A percentile compares a stretch with the other conserved stretches of the same genome.
Evolutionary conservation across 176 grass and related monocot species (phyloP).

Genomic region (Canna indica): DNA sequence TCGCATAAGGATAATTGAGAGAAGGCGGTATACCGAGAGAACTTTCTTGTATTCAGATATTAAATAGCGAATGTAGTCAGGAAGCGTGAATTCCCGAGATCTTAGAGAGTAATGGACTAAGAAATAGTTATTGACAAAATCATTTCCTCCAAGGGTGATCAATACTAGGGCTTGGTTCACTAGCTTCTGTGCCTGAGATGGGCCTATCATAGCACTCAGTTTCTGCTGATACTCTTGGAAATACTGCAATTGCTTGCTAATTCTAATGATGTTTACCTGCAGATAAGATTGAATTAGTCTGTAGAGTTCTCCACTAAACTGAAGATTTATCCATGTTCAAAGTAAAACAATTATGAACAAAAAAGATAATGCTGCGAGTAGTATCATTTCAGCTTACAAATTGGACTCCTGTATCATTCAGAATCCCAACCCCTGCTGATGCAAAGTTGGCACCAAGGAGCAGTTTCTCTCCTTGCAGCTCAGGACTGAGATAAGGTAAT

Average conservation of each 20-base stretch:
- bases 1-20: no score
- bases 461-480: slow-evolving; percentile 63
- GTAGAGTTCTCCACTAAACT: not conserved
- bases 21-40: slow-evolving; percentile 1
- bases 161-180: slow-evolving; percentile 20
- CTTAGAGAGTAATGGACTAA: slow-evolving; percentile 19
- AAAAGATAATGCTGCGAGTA: not conserved
- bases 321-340: not conserved
- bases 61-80: slow-evolving; percentile 15
- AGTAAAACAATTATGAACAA: not conserved
- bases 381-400: slow-evolving; percentile 36
- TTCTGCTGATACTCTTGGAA: slow-evolving; percentile 16
- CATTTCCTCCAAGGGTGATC: slow-evolving; percentile 23
- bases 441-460: slow-evolving; percentile 93
- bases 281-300: not conserved
- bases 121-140: slow-evolving; percentile 28
- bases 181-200: not conserved
- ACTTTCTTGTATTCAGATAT: slow-evolving; percentile 20
- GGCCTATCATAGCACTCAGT: slow-evolving; percentile 5
- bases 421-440: slow-evolving; percentile 84
- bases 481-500: slow-evolving; percentile 70
- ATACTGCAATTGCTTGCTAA: slow-evolving; percentile 6
- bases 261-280: slow-evolving; percentile 16
- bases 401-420: slow-evolving; percentile 87
- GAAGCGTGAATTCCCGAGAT: slow-evolving; percentile 19